These are phyloP conservation scores for Phytopythium aichiense DNA, from an alignment of 352 stramenopile species.

Conservation along the genomic window DNA sequence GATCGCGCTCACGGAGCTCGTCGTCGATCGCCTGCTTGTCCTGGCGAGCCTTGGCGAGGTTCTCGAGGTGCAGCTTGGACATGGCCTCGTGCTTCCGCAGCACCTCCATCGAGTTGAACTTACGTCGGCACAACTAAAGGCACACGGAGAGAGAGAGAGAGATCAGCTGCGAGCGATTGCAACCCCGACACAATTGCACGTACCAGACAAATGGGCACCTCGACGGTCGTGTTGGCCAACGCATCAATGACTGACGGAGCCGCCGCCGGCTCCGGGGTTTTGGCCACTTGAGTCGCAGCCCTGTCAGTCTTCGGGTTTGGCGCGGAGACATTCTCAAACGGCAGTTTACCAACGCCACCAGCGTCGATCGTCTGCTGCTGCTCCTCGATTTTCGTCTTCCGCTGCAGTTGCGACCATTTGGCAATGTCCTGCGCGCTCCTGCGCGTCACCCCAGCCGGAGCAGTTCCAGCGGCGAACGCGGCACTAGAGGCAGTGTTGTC, in stretches of 20 bases:
- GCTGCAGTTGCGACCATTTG: slow-evolving; percentile 75
- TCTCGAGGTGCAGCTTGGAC: slow-evolving; percentile 71
- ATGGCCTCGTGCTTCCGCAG: slow-evolving; percentile 76
- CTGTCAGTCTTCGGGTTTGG: neutral
- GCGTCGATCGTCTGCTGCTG: slow-evolving; percentile 3
- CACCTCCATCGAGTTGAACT: slow-evolving; percentile 71
- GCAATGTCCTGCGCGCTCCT: slow-evolving; percentile 79
- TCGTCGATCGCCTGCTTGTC: slow-evolving; percentile 61
- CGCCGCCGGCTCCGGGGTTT: neutral
- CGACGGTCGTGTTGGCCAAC: slow-evolving; percentile 36
- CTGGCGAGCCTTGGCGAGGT: slow-evolving; percentile 72
- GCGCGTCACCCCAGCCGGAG: slow-evolving; percentile 40
- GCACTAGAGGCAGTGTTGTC: neutral
- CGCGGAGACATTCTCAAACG: neutral
- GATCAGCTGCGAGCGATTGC: neutral
- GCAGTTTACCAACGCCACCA: neutral
- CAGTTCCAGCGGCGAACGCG: slow-evolving; percentile 8
- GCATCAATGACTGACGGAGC: slow-evolving; percentile 26
- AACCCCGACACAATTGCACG: slow-evolving; percentile 8
- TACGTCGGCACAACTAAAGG: slow-evolving; percentile 70
- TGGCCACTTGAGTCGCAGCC: neutral
- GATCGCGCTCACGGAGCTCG: slow-evolving; percentile 59
- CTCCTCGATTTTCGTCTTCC: slow-evolving; percentile 17
- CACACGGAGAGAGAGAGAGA: slow-evolving; percentile 1
- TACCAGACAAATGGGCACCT: slow-evolving; percentile 82